phyloP scores from a whole-genome alignment of 495 filamentous ascomycete species.

The Aspergillus carlsbadensis region DNA sequence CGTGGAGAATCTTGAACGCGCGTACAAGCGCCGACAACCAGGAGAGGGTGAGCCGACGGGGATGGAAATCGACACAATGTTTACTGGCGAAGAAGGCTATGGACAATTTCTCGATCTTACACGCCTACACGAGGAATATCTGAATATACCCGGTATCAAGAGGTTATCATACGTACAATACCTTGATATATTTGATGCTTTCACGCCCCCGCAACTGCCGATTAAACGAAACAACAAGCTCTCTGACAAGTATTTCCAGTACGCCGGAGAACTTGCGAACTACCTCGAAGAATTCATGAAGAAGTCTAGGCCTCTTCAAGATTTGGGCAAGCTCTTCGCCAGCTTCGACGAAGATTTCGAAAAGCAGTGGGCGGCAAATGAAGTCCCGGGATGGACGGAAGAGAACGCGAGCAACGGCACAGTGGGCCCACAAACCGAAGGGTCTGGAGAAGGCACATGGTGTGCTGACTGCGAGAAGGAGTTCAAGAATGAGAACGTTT shows the following conservation, averaged over 20 bases:
- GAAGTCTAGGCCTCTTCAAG: slow-evolving; percentile 76
- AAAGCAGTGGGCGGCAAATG: slow-evolving; percentile 72
- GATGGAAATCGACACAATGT: slow-evolving; percentile 81
- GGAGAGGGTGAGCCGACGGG: slow-evolving; percentile 61
- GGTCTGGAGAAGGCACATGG: slow-evolving; percentile 73
- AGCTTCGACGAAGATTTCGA: slow-evolving; percentile 81
- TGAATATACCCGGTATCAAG: slow-evolving; percentile 84
- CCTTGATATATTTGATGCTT: slow-evolving; percentile 82
- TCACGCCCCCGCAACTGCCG: slow-evolving; percentile 66
- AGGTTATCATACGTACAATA: slow-evolving; percentile 88
- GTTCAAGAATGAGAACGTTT: slow-evolving; percentile 94
- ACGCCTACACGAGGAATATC: slow-evolving; percentile 75
- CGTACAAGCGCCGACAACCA: slow-evolving; percentile 74
- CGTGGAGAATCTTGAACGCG: slow-evolving; percentile 89
- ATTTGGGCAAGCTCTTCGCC: slow-evolving; percentile 73
- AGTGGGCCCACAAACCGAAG: slow-evolving; percentile 50
- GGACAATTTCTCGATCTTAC: slow-evolving; percentile 90
- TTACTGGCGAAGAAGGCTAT: slow-evolving; percentile 91
- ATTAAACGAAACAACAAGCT: slow-evolving; percentile 79
- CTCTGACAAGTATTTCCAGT: slow-evolving; percentile 87
- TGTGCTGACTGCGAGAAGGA: slow-evolving; percentile 90
- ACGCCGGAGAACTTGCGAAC: slow-evolving; percentile 71
- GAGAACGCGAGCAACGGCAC: slow-evolving; percentile 48
- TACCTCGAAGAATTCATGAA: slow-evolving; percentile 88
- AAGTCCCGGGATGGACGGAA: slow-evolving; percentile 76